A percentile compares a stretch with the other conserved stretches of the same genome.
These are phyloP conservation scores for Pholiota conissans DNA, from an alignment of 768 basidiomycete species.

Conservation along the genomic window DNA sequence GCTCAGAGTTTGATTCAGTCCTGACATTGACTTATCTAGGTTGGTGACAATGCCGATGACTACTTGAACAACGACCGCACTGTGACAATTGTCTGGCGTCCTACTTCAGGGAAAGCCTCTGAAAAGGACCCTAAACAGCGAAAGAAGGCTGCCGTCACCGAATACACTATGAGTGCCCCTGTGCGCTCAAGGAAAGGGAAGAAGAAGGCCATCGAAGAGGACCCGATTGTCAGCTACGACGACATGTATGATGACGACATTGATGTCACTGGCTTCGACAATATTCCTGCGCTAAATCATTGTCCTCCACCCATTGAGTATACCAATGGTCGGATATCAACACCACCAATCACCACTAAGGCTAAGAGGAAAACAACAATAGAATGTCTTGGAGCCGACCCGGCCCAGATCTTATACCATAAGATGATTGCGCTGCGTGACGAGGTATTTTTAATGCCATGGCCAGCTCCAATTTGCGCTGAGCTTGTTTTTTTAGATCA, in stretches of 20 bases:
- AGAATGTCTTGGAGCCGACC: background rate
- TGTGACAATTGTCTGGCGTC: slow-evolving; percentile 32
- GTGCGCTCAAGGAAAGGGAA: slow-evolving; percentile 26
- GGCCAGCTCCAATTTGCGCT: background rate
- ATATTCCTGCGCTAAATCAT: background rate
- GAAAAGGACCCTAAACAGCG: slow-evolving; percentile 21
- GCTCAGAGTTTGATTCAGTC: background rate
- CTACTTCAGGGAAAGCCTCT: slow-evolving; percentile 25
- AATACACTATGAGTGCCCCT: slow-evolving; percentile 20
- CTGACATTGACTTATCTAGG: slow-evolving; percentile 20
- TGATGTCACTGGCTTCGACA: background rate
- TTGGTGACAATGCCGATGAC: slow-evolving; percentile 30
- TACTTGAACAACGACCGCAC: slow-evolving; percentile 24
- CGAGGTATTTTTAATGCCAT: slow-evolving; percentile 17
- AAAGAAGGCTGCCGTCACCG: slow-evolving; percentile 19
- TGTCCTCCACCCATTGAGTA: slow-evolving; percentile 1
- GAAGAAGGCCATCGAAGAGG: slow-evolving; percentile 27
- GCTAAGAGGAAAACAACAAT: slow-evolving; percentile 7
- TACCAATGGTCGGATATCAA: background rate
- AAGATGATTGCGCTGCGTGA: slow-evolving; percentile 25
- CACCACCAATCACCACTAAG: background rate
- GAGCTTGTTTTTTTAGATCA: slow-evolving; percentile 25
- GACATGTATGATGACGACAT: slow-evolving; percentile 21
- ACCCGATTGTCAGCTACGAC: slow-evolving; percentile 34
- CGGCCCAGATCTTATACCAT: slow-evolving; percentile 22